Evolutionary conservation across 768 basidiomycete species (phyloP).

Genomic region (Lactarius quietus): DNA sequence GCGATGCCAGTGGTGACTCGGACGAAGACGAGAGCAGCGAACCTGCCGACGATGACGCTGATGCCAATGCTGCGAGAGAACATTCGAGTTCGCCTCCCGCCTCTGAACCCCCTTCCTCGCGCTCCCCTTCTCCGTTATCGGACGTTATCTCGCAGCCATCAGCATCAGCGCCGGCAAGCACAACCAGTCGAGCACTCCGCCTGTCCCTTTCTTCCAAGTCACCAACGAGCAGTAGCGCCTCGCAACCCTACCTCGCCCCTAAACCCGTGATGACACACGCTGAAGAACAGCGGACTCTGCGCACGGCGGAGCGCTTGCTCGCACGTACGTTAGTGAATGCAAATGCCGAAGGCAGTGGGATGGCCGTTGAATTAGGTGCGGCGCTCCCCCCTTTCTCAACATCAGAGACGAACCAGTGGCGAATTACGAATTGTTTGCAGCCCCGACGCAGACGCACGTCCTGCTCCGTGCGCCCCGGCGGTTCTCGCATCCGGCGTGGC

Average conservation of each 20-base stretch:
- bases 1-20: slow-evolving; percentile 17
- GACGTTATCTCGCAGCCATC: slow-evolving; percentile 14
- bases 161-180: slow-evolving; percentile 10
- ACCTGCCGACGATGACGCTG: slow-evolving; percentile 3
- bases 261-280: slow-evolving; percentile 25
- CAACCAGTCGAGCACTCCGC: slow-evolving; percentile 20
- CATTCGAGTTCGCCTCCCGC: slow-evolving; percentile 17
- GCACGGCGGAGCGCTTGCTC: slow-evolving; percentile 40
- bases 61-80: slow-evolving; percentile 5
- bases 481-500: slow-evolving; percentile 46
- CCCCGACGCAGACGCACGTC: slow-evolving; percentile 46
- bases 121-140: slow-evolving; percentile 30
- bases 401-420: background rate
- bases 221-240: slow-evolving; percentile 11
- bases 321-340: slow-evolving; percentile 45
- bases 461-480: slow-evolving; percentile 46
- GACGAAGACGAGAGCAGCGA: slow-evolving; percentile 19
- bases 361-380: slow-evolving; percentile 42
- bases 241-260: slow-evolving; percentile 9
- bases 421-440: slow-evolving; percentile 28
- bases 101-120: slow-evolving; percentile 31
- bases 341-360: slow-evolving; percentile 41
- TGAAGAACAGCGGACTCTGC: slow-evolving; percentile 36
- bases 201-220: slow-evolving; percentile 19
- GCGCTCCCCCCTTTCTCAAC: background rate